Evolutionary conservation across 2,329 filamentous ascomycete species (phyloP), one percentile per base, ranked within the genome.

Genomic region (Exophiala mesophila): DNA sequence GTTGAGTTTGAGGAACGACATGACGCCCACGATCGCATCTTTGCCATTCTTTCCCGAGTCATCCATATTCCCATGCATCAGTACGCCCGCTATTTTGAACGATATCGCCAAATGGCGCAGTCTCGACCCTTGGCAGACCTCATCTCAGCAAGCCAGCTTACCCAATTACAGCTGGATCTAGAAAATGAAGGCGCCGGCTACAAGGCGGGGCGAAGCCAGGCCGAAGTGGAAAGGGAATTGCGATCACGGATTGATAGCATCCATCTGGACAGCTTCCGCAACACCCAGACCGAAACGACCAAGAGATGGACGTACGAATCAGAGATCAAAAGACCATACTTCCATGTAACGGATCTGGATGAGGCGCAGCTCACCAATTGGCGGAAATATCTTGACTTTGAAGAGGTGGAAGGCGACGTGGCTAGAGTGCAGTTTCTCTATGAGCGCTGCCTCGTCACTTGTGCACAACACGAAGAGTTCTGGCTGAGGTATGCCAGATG

Each of bases 401-500:
- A 98, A 61, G 92, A 98, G 66, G 68, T 75, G 0, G 84, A 95
- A 63, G 88, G 85, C 39, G 80, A 89, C 52, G 87, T 81, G 53
- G 66, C 73, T 10, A 79, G 92, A 45, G 83, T 76, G 33, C 77
- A 85, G 4, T 92, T 92, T 59, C 69, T 98, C 21, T 97, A 98
- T 61, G 92, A 98, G 69, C 82, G 92, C 38, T 97, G 89, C 57
- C 67, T 98, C 39, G 87, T 95, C 24, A 90, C 88, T 0, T 94
- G 87, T 58, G 90, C 92, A 12, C 84, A 94, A 54, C 96, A 98
- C 60, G 90, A 97, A 36, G 90, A 97, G 60, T 94, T 97, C 64
- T 98, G 92, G 92, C 80, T 94, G 57, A 84, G 92, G n/a, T 98
- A 95, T 64, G 87, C 85, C 12, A 76, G 90, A 29, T 98, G 92